A percentile compares a stretch with the other conserved stretches of the same genome.
phyloP scores from a whole-genome alignment of 768 basidiomycete species.

The Erythrobasidium yunnanense region DNA sequence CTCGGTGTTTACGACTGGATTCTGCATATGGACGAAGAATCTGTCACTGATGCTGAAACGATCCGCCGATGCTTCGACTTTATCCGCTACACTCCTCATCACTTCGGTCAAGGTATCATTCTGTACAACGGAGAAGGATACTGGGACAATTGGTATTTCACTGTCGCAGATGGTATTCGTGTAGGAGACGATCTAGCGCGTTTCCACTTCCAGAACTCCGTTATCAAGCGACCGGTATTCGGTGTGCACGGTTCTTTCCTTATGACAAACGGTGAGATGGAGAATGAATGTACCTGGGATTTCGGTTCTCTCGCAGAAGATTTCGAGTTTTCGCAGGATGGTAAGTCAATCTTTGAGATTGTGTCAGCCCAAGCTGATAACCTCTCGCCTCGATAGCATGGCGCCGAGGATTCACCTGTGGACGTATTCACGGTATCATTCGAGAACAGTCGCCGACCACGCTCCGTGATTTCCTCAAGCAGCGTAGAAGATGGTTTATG shows the following conservation, averaged over 20 bases:
- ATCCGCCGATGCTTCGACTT: conserved; percentile 39
- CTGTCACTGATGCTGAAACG: conserved; percentile 39
- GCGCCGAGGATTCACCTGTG: conserved; percentile 40
- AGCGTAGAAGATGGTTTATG: conserved; percentile 42
- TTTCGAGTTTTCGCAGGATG: conserved; percentile 41
- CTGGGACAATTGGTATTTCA: conserved; percentile 41
- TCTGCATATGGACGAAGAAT: conserved; percentile 41
- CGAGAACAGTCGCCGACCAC: conserved; percentile 40
- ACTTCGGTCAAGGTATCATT: conserved; percentile 41
- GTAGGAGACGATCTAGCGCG: conserved; percentile 41
- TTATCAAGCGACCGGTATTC: conserved; percentile 38
- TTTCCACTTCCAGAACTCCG: conserved; percentile 40
- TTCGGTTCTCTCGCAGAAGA: conserved; percentile 41
- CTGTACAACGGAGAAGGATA: conserved; percentile 40
- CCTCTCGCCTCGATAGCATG: conserved; percentile 30
- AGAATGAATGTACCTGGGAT: conserved; percentile 41
- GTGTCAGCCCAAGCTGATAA: background rate
- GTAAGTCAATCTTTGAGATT: background rate
- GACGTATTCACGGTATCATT: conserved; percentile 40
- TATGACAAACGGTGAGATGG: conserved; percentile 40
- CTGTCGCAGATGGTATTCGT: conserved; percentile 40
- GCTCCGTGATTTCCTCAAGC: conserved; percentile 41
- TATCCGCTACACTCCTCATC: conserved; percentile 40
- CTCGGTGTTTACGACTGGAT: conserved; percentile 41
- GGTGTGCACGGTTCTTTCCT: conserved; percentile 41